Percentiles rank a stretch among this genome's conserved stretches.
These are phyloP conservation scores for Beauveria scarabaeidicola DNA, from an alignment of 2,329 filamentous ascomycete genomes.

Conservation along the genomic window DNA sequence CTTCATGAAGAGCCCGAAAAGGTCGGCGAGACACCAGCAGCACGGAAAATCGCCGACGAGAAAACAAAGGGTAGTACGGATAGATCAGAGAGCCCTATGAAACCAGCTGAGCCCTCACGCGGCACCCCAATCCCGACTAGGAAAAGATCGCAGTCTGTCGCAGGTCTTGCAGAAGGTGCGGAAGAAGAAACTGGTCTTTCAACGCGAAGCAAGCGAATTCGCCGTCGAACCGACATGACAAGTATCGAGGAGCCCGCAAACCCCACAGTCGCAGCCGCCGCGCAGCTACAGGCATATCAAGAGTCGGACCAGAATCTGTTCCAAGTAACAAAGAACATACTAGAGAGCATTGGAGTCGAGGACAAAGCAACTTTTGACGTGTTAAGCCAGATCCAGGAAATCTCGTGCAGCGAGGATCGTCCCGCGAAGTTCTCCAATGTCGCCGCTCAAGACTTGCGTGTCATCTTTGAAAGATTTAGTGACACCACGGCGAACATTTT, in stretches of 20 bases:
- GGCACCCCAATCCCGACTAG: slow-evolving; percentile 37
- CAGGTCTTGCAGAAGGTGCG: slow-evolving; percentile 45
- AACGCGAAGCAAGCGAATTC: slow-evolving; percentile 58
- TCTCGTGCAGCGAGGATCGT: slow-evolving; percentile 42
- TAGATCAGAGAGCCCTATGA: slow-evolving; percentile 17
- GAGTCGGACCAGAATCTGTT: slow-evolving; percentile 49
- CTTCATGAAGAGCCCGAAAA: slow-evolving; percentile 12
- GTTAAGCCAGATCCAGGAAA: slow-evolving; percentile 43
- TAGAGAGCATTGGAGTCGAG: slow-evolving; percentile 46
- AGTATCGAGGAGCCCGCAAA: slow-evolving; percentile 45
- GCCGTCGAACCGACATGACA: slow-evolving; percentile 47
- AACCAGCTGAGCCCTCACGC: slow-evolving; percentile 20
- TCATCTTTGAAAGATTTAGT: slow-evolving; percentile 40
- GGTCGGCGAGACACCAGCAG: slow-evolving; percentile 6
- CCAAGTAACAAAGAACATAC: slow-evolving; percentile 44
- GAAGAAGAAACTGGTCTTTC: slow-evolving; percentile 51
- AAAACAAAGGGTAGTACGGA: slow-evolving; percentile 16
- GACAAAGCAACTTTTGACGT: slow-evolving; percentile 37
- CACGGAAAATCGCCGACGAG: slow-evolving; percentile 15
- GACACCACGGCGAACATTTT: slow-evolving; percentile 46
- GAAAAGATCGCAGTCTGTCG: slow-evolving; percentile 55
- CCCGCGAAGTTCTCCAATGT: slow-evolving; percentile 37
- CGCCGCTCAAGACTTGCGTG: slow-evolving; percentile 41
- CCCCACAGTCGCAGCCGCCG: slow-evolving; percentile 41
- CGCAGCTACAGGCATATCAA: slow-evolving; percentile 48